Evolutionary conservation across 1,284 basidiomycete genomes (phyloP).

Genomic region (Vanrija sp.): DNA sequence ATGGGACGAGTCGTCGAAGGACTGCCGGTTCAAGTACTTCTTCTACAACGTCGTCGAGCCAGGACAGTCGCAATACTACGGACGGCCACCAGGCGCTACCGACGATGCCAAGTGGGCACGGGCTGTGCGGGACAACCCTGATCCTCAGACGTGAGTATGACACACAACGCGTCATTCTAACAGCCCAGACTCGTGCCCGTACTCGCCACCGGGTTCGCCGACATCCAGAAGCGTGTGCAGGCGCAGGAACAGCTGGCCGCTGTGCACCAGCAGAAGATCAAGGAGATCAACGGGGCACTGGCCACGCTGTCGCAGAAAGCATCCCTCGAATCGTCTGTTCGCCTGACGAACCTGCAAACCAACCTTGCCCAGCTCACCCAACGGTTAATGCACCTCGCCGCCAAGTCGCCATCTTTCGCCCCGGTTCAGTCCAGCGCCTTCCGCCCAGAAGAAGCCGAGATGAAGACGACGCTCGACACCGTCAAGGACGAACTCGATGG

Average conservation of each 20-base stretch:
- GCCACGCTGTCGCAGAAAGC: slow-evolving; percentile 63
- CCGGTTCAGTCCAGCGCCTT: slow-evolving; percentile 72
- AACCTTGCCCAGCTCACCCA: slow-evolving; percentile 70
- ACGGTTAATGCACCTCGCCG: slow-evolving; percentile 66
- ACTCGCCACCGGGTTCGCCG: slow-evolving; percentile 74
- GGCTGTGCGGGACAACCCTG: slow-evolving; percentile 75
- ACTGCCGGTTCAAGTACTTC: slow-evolving; percentile 79
- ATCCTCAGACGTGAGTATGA: slow-evolving; percentile 64
- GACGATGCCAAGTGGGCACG: slow-evolving; percentile 76
- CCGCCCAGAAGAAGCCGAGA: slow-evolving; percentile 72
- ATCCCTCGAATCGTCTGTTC: slow-evolving; percentile 64
- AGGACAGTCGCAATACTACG: slow-evolving; percentile 63
- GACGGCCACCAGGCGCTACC: slow-evolving; percentile 66
- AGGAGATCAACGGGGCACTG: slow-evolving; percentile 66
- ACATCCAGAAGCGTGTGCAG: slow-evolving; percentile 73
- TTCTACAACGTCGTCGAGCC: slow-evolving; percentile 86
- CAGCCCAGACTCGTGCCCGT: slow-evolving; percentile 69
- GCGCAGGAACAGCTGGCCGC: slow-evolving; percentile 68
- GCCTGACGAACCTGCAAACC: slow-evolving; percentile 62
- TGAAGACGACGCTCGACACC: slow-evolving; percentile 65
- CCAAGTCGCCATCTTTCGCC: slow-evolving; percentile 73
- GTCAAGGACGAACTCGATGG: slow-evolving; percentile 68
- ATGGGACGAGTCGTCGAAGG: slow-evolving; percentile 66
- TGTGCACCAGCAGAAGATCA: slow-evolving; percentile 67
- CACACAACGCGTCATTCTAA: slow-evolving; percentile 5